A percentile compares a stretch with the other conserved stretches of the same genome.
Evolutionary conservation across 208 protist genomes (phyloP).

Genomic region (Spongospora subterranea): DNA sequence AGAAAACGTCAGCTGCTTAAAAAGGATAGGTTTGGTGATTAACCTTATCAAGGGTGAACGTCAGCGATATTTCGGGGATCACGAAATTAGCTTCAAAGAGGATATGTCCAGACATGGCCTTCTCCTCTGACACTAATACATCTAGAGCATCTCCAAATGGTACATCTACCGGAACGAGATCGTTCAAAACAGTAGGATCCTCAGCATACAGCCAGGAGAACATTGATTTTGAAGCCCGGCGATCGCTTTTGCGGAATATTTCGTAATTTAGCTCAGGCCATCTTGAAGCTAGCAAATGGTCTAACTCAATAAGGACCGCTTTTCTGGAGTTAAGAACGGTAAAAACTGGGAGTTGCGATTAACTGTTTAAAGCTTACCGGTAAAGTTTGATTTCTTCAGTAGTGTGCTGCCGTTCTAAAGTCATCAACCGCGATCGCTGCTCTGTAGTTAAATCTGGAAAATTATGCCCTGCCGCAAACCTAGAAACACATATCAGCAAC

Average conservation of each 20-base stretch:
- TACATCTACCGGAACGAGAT: not conserved
- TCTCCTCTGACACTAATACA: not conserved
- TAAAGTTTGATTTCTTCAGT: conserved; percentile 16
- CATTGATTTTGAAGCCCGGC: not conserved
- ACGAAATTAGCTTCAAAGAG: not conserved
- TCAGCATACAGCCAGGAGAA: not conserved
- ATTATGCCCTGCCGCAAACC: not conserved
- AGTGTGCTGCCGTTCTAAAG: not conserved
- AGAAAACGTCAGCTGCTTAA: not conserved
- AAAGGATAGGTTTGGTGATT: not conserved
- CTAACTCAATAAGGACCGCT: not conserved
- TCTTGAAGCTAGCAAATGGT: not conserved
- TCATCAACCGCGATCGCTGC: not conserved
- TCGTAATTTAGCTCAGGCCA: not conserved
- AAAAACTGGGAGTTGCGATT: not conserved
- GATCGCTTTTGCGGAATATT: conserved; percentile 1
- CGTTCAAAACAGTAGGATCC: not conserved
- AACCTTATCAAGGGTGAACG: not conserved
- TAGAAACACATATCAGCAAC: not conserved
- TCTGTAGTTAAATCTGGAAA: conserved; percentile 1
- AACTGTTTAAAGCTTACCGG: not conserved
- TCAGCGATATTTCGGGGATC: not conserved
- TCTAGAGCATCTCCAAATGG: not conserved
- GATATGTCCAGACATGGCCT: not conserved
- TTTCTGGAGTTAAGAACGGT: not conserved